Evolutionary conservation across 768 basidiomycete genomes (phyloP), one percentile per base, ranked within the genome.

Genomic region (Mycena amicta): DNA sequence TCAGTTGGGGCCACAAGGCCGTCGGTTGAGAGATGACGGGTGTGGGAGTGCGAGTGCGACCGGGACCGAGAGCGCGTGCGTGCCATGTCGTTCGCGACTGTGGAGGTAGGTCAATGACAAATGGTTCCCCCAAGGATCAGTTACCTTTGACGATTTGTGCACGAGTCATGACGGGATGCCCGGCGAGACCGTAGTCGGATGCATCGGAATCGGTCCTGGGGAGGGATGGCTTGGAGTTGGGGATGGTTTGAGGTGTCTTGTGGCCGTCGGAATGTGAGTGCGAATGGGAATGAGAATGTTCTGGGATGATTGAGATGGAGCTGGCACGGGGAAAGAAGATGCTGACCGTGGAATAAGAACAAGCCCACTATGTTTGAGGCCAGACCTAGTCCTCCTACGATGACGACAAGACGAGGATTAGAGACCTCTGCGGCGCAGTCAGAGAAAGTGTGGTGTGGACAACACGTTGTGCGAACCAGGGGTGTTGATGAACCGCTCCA

Each of bases 321-420:
- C 12, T 26, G 27, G 41, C 46, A 28, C 46, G 50, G 52, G 30
- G 12, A 53, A 30, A 30, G 65, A 53, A 1, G 6, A 20, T 20
- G 49, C 85, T 62, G 63, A 92, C 95, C 97, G 67, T 95, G 95
- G 81, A 98, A 98, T 50, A 99, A 76, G 78, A 96, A 91, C 31
- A 99, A 74, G 8, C 97, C 97, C 46, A 98, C 82, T 26, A 98
- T 80, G 67, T 99, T 99, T 25, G 94, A 97, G 0, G 89, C 84
- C 13, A 99, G 76, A 31, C 97, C 97, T 13, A 94, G 79, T 25
- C 84, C 84, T 5, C 97, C 97, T 25, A 99, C 97, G 22, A 95
- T 74, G 8, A 98, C 92, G 29, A 99, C 83, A 15, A 99, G 77
- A 64, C 83, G 85, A 0, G 97, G 93, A 66, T 92, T 95, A 18